Conservation (phyloP, 2,329 filamentous ascomycete species). For the Monosporascus sp. region DNA sequence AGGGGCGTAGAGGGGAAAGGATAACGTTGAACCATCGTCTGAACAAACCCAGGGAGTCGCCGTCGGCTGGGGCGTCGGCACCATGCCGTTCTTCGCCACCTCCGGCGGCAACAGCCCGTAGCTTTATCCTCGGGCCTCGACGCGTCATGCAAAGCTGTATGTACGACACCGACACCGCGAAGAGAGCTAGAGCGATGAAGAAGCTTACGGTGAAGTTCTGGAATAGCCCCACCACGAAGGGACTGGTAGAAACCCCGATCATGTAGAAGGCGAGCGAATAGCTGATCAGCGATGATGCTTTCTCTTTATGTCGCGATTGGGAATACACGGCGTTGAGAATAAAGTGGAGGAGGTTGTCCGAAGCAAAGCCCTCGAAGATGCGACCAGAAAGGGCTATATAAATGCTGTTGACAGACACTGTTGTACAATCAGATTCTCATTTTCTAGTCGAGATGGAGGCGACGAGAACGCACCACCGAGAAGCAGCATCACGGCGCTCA, state of each 20-base stretch:
- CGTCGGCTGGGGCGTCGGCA: too few relatives aligned
- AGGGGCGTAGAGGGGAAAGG: background rate
- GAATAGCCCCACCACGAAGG: conserved; percentile 6
- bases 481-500: background rate
- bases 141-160: background rate
- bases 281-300: conserved; percentile 6
- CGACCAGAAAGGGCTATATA: conserved; percentile 6
- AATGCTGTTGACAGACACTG: conserved; percentile 4
- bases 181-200: conserved; percentile 7
- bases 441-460: too few relatives aligned
- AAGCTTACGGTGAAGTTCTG: conserved; percentile 6
- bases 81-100: too few relatives aligned
- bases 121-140: too few relatives aligned
- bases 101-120: background rate
- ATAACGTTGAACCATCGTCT: background rate
- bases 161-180: conserved; percentile 5
- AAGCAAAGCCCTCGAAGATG: conserved; percentile 13
- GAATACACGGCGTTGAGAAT: conserved; percentile 9
- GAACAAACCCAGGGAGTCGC: too few relatives aligned
- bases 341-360: conserved; percentile 15
- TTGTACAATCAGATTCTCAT: background rate
- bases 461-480: background rate
- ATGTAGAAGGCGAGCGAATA: conserved; percentile 11
- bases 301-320: background rate
- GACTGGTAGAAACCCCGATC: conserved; percentile 10